These are phyloP conservation scores for Pulveroboletus sp. DNA, from an alignment of 768 basidiomycete species.

Conservation along the genomic window DNA sequence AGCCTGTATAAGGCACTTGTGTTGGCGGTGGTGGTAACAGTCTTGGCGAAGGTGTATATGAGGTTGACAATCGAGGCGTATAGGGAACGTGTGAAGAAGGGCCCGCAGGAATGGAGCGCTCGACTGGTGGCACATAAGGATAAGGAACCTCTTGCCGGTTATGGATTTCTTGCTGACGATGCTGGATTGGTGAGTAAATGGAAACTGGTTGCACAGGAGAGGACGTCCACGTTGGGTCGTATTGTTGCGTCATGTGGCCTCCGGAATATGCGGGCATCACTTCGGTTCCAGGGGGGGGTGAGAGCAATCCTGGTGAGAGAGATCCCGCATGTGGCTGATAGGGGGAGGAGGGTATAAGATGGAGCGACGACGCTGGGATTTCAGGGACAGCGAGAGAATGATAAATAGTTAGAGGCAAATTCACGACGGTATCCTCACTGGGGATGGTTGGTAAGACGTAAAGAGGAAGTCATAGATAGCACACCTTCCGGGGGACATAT, in stretches of 20 bases:
- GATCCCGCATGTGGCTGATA: slow-evolving; percentile 16
- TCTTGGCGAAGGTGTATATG: slow-evolving; percentile 17
- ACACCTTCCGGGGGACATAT: slow-evolving; percentile 66
- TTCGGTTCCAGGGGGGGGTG: slow-evolving; percentile 22
- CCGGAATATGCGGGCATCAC: slow-evolving; percentile 9
- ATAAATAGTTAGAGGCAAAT: slow-evolving; percentile 58
- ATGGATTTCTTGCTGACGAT: slow-evolving; percentile 7
- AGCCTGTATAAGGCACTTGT: slow-evolving; percentile 16
- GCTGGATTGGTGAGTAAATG: slow-evolving; percentile 5
- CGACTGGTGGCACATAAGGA: slow-evolving; percentile 36
- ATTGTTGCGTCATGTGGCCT: slow-evolving; percentile 5
- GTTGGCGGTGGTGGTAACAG: slow-evolving; percentile 29
- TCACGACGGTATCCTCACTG: slow-evolving; percentile 68
- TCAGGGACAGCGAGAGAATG: slow-evolving; percentile 58
- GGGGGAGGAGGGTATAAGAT: slow-evolving; percentile 7
- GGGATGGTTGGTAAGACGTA: slow-evolving; percentile 6
- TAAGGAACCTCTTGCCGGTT: slow-evolving; percentile 16
- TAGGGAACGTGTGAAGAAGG: slow-evolving; percentile 31
- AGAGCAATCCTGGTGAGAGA: slow-evolving; percentile 16
- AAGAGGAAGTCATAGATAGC: slow-evolving; percentile 17
- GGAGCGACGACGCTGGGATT: slow-evolving; percentile 27
- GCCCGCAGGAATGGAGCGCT: slow-evolving; percentile 52
- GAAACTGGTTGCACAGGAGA: slow-evolving; percentile 4
- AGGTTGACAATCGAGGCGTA: slow-evolving; percentile 35
- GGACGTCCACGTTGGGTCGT: slow-evolving; percentile 7